phyloP scores from a whole-genome alignment of 345 rosid species.

The rapeseed (Brassica napus) region DNA sequence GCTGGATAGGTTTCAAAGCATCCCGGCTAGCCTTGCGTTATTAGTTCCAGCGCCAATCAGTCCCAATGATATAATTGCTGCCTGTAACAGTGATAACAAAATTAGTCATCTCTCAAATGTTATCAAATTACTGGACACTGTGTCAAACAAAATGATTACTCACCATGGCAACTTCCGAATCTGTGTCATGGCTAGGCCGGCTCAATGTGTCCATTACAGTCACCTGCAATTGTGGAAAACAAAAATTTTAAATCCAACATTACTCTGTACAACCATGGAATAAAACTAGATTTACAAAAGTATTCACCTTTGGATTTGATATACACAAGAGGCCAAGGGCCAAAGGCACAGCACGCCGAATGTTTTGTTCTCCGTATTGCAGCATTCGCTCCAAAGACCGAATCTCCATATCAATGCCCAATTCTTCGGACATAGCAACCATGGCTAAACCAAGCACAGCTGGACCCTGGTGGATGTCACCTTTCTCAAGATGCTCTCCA shows the following conservation, averaged over 20 bases:
- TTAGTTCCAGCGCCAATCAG: conserved; percentile 97
- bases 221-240: conserved; percentile 50
- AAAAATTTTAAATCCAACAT: not conserved
- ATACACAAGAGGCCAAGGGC: conserved; percentile 97
- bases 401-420: conserved; percentile 96
- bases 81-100: conserved; percentile 49
- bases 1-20: conserved; percentile 97
- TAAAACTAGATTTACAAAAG: conserved; percentile 12
- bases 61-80: conserved; percentile 89
- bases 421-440: conserved; percentile 98
- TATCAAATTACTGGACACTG: not conserved
- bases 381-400: conserved; percentile 91
- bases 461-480: conserved; percentile 92
- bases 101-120: conserved; percentile 9
- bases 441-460: conserved; percentile 98
- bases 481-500: conserved; percentile 90
- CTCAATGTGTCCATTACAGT: conserved; percentile 97
- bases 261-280: conserved; percentile 6
- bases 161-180: conserved; percentile 98
- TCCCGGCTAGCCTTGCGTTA: conserved; percentile 92
- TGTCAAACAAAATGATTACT: conserved; percentile 25
- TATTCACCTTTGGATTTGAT: conserved; percentile 89
- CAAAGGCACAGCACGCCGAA: conserved; percentile 89
- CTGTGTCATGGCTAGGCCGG: conserved; percentile 96
- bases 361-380: conserved; percentile 94